Evolutionary conservation across 2,329 filamentous ascomycete species (phyloP), one percentile per base, ranked within the genome.

Genomic region (Aspergillus viridinutans): DNA sequence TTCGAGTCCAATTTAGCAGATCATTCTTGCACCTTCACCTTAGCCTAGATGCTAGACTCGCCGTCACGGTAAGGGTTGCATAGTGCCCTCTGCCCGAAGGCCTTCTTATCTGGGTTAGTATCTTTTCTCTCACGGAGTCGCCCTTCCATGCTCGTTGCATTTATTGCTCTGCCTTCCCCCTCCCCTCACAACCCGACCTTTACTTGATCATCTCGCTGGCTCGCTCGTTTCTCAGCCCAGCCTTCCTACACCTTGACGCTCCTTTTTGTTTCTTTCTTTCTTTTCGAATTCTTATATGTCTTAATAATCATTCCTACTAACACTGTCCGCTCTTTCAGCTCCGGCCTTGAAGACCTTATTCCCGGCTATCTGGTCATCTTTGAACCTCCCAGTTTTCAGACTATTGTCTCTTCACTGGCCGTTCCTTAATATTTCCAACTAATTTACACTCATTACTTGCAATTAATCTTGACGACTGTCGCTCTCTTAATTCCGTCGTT

Each of bases 371-470:
- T 60, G 56, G 61, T 62, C 63, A 66, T 58, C 60, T 61, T 63
- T 62, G 52, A 60, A 59, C 53, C 63, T 60, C 64, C 64, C 70
- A 69, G 69, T 69, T 69, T 68, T 60, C 60, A 66, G 71, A 72
- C 72, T 76, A 73, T 75, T 64, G 63, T 74, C 73, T 71, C 56
- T 55, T 66, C 68, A 67, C 72, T 74, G 74, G 67, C 65, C 75
- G 71, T 69, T 74, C 71, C 72, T 80, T 76, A 77, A 75, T 77
- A 72, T 62, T 69, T 72, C 80, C 80, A 83, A 83, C 81, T 83
- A 83, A 78, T 79, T 47, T 77, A 77, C 82, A 75, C 74, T 85
- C 82, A 72, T 81, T 83, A 77, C 71, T 72, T 72, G 60, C 54
- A 57, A 62, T 72, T 75, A 74, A 74, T 71, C 28, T 50, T 61